These are phyloP conservation scores for Microbotryum scabiosae DNA, from an alignment of 1,284 basidiomycete species.

Conservation along the genomic window DNA sequence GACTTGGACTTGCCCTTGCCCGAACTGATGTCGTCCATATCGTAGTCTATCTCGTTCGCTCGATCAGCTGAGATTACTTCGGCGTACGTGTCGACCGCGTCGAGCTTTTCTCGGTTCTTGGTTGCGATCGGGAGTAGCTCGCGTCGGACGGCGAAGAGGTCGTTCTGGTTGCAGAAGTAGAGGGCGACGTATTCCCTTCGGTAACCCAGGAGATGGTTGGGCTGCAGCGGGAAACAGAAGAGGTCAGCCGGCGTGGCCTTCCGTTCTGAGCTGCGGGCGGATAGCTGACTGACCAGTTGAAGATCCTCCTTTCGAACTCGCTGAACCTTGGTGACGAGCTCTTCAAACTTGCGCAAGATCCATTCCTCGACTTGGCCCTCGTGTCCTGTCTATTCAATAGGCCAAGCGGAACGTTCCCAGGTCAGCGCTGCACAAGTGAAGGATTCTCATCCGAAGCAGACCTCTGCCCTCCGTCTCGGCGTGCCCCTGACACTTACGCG, in stretches of 20 bases:
- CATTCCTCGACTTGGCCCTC: constrained; percentile 93
- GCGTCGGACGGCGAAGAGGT: constrained; percentile 76
- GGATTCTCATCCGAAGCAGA: background rate
- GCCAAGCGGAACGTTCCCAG: background rate
- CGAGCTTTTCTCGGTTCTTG: constrained; percentile 84
- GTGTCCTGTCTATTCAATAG: constrained; percentile 57
- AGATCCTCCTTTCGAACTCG: constrained; percentile 88
- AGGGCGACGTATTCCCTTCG: constrained; percentile 80
- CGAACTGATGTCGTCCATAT: constrained; percentile 47
- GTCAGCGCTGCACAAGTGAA: background rate
- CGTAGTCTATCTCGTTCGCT: constrained; percentile 44
- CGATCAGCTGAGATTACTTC: constrained; percentile 66
- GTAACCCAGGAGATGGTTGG: constrained; percentile 92
- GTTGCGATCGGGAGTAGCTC: constrained; percentile 84
- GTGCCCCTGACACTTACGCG: constrained; percentile 47
- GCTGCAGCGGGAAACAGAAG: constrained; percentile 39
- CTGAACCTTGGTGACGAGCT: constrained; percentile 65
- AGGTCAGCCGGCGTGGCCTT: background rate
- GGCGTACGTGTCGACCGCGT: constrained; percentile 94
- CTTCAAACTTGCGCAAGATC: constrained; percentile 89
- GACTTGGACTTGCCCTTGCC: constrained; percentile 43
- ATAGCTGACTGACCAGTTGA: constrained; percentile 49
- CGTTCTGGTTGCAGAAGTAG: constrained; percentile 84
- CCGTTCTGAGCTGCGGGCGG: too few relatives aligned
- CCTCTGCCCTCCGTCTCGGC: background rate